Percentiles rank a stretch among this genome's conserved stretches.
Evolutionary conservation across 352 stramenopile genomes (phyloP).

Genomic region (Phytophthora rubi): DNA sequence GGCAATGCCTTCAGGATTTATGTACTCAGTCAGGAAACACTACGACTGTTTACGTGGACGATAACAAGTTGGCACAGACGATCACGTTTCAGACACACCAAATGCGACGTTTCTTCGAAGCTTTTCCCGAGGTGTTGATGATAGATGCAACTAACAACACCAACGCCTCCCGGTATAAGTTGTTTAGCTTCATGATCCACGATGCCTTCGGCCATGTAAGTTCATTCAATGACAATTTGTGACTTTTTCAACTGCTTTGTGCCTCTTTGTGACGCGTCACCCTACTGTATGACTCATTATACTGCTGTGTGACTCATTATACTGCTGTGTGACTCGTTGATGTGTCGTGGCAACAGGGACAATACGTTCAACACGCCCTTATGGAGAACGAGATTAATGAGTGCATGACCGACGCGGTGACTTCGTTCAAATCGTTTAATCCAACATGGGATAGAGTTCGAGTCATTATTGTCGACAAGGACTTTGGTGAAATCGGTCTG

Average conservation of each 20-base stretch:
- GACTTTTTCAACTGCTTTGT: background rate
- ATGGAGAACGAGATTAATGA: background rate
- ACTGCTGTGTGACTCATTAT: background rate
- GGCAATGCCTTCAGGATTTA: background rate
- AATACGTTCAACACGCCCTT: background rate
- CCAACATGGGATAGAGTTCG: background rate
- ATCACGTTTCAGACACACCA: background rate
- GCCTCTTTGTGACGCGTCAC: background rate
- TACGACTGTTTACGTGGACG: background rate
- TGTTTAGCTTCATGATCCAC: background rate
- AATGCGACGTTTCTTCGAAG: background rate
- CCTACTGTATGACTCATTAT: background rate
- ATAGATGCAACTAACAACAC: background rate
- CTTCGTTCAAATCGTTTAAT: background rate
- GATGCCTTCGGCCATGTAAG: background rate
- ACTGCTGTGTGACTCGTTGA: background rate
- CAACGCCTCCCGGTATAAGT: background rate
- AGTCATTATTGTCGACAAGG: background rate
- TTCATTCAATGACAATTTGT: background rate
- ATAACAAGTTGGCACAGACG: background rate
- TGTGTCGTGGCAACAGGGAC: background rate
- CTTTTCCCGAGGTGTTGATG: background rate
- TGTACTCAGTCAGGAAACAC: background rate
- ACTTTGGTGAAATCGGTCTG: background rate
- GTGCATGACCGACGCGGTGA: background rate